Evolutionary conservation across 2,329 filamentous ascomycete species (phyloP).

Genomic region (Hirsutella thompsonii): DNA sequence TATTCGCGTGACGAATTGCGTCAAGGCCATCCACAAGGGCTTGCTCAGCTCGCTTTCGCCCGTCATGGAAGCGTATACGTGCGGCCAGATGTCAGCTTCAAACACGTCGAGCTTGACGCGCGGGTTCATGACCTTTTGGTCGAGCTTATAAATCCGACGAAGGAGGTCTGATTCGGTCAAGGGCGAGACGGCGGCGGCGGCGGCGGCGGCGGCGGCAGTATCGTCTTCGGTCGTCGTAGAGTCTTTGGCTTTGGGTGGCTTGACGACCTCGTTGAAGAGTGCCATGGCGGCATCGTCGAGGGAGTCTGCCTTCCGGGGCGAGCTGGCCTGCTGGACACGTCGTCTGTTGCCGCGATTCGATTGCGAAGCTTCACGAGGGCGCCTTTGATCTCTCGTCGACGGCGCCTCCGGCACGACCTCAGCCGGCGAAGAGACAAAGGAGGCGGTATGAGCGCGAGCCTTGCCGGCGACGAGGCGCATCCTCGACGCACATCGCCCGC

Average conservation of each 20-base stretch:
- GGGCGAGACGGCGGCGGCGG: background rate
- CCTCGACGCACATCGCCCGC: background rate
- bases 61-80: too few species aligned
- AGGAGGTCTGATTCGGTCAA: background rate
- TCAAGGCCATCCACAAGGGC: slow-evolving; percentile 14
- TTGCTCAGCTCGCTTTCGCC: slow-evolving; percentile 16
- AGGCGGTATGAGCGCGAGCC: background rate
- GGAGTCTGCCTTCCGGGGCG: too few species aligned
- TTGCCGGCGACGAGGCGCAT: background rate
- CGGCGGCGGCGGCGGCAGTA: background rate
- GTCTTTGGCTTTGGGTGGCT: too few species aligned
- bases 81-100: slow-evolving; percentile 16
- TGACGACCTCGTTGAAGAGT: slow-evolving; percentile 23
- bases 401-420: background rate
- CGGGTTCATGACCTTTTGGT: slow-evolving; percentile 3
- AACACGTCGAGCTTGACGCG: slow-evolving; percentile 13
- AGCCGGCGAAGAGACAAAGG: background rate
- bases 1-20: slow-evolving; percentile 7
- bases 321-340: too few species aligned
- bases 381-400: background rate
- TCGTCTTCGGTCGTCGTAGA: too few species aligned
- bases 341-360: too few species aligned
- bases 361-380: too few species aligned
- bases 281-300: slow-evolving; percentile 14
- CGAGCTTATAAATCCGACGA: slow-evolving; percentile 7